A percentile compares a stretch with the other conserved stretches of the same genome.
phyloP scores from a whole-genome alignment of 192 early-diverging fungal species.

The Linnemannia schmuckeri region DNA sequence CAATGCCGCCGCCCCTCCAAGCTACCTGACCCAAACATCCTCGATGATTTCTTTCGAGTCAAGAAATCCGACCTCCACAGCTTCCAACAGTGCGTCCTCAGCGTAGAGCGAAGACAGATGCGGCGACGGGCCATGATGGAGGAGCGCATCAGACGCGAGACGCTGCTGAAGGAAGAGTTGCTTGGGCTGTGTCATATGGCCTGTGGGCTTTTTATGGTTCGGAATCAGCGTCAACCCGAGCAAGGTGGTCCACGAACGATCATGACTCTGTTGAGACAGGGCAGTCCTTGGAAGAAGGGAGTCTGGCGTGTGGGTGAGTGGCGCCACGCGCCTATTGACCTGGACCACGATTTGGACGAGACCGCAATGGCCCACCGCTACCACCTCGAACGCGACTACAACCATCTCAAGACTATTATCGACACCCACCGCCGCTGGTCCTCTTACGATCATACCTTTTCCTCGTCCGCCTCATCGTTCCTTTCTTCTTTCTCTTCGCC shows the following conservation, averaged over 20 bases:
- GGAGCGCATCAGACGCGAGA: constrained; percentile 23
- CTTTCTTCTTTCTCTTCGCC: not conserved
- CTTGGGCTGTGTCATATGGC: constrained; percentile 35
- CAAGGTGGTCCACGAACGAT: not conserved
- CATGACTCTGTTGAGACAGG: constrained; percentile 26
- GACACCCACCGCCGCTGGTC: not conserved
- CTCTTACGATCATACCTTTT: not conserved
- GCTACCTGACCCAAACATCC: not conserved
- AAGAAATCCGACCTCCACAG: not conserved
- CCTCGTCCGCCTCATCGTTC: not conserved
- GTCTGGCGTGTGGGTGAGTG: constrained; percentile 40
- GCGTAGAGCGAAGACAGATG: not conserved
- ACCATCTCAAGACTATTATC: not conserved
- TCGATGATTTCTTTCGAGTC: no score
- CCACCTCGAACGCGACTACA: not conserved
- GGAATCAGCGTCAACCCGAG: not conserved
- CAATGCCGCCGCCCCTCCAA: not conserved
- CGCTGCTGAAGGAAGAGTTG: constrained; percentile 11
- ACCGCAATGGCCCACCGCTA: not conserved
- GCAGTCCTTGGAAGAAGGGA: constrained; percentile 28
- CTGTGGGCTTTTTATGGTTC: constrained; percentile 29
- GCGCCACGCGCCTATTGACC: constrained; percentile 21
- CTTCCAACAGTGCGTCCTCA: not conserved
- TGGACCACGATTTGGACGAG: constrained; percentile 13
- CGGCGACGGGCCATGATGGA: constrained; percentile 3